phyloP scores from a whole-genome alignment of 2,329 filamentous ascomycete species.

The Aspergillus aculeatinus region DNA sequence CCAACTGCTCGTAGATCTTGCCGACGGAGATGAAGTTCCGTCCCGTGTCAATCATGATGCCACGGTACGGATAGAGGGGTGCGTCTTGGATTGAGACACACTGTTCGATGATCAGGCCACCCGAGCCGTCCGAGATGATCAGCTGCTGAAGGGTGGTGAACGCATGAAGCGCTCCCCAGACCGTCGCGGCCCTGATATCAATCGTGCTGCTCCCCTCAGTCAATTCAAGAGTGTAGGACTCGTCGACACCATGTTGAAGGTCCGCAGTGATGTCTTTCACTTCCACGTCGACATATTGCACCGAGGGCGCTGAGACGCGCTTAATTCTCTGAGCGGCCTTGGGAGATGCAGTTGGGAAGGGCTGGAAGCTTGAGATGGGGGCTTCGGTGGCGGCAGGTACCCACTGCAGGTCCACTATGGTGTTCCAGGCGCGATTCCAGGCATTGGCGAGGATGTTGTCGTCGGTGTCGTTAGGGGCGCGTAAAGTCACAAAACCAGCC shows the following conservation, averaged over 20 bases:
- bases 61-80: conserved; percentile 55
- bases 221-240: conserved; percentile 55
- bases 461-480: conserved; percentile 30
- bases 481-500: conserved; percentile 39
- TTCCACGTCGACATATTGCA: conserved; percentile 49
- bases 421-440: conserved; percentile 51
- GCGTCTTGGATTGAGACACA: conserved; percentile 53
- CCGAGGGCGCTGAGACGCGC: conserved; percentile 27
- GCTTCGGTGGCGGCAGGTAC: conserved; percentile 54
- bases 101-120: conserved; percentile 52
- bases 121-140: conserved; percentile 49
- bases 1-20: conserved; percentile 56
- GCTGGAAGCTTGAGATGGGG: conserved; percentile 50
- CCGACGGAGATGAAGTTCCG: conserved; percentile 54
- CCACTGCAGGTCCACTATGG: conserved; percentile 55
- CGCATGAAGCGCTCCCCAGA: conserved; percentile 57
- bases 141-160: conserved; percentile 60
- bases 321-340: conserved; percentile 26
- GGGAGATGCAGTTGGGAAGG: conserved; percentile 50
- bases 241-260: conserved; percentile 57
- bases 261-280: conserved; percentile 48
- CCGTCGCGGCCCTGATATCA: conserved; percentile 50
- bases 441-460: conserved; percentile 44
- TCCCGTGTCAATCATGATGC: conserved; percentile 56
- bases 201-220: conserved; percentile 41